Conservation (phyloP, 164 flowering plant species). For the Magnolia kwangsiensis region DNA sequence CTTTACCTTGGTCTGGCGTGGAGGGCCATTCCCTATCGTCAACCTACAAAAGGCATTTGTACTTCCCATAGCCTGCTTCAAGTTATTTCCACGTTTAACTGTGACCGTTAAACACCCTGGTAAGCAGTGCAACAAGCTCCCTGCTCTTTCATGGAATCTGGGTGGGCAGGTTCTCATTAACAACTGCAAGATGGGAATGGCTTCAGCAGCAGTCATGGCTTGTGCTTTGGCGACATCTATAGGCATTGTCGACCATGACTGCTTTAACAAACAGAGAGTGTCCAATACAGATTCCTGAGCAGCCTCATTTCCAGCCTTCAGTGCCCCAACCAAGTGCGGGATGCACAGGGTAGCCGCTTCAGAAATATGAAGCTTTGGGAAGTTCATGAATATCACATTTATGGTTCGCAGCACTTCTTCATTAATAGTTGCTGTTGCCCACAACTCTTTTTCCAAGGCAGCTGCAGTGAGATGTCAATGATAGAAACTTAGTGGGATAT, state of each 20-base stretch:
- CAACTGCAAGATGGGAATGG: slow-evolving; percentile 81
- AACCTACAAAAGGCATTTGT: slow-evolving; percentile 80
- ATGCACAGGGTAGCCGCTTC: slow-evolving; percentile 86
- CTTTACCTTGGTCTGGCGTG: slow-evolving; percentile 74
- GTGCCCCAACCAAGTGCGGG: slow-evolving; percentile 70
- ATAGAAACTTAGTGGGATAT: background rate
- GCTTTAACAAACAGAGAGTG: slow-evolving; percentile 62
- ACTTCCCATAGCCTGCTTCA: slow-evolving; percentile 72
- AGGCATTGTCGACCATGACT: slow-evolving; percentile 82
- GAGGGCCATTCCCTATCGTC: slow-evolving; percentile 80
- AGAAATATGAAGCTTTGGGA: slow-evolving; percentile 73
- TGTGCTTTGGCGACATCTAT: slow-evolving; percentile 76
- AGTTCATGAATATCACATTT: slow-evolving; percentile 66
- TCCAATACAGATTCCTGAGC: slow-evolving; percentile 77
- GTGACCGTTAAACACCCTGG: slow-evolving; percentile 90
- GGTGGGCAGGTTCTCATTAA: slow-evolving; percentile 79
- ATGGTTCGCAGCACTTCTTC: slow-evolving; percentile 73
- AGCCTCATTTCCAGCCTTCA: slow-evolving; percentile 66
- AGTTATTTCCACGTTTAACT: slow-evolving; percentile 70
- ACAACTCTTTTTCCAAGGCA: slow-evolving; percentile 73
- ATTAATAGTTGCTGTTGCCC: slow-evolving; percentile 67
- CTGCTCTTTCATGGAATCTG: slow-evolving; percentile 79
- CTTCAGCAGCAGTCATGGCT: slow-evolving; percentile 77
- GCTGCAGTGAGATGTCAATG: slow-evolving; percentile 43
- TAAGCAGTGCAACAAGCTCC: slow-evolving; percentile 67